Evolutionary conservation across 2,329 filamentous ascomycete species (phyloP).

Genomic region (Pyricularia pennisetigena): DNA sequence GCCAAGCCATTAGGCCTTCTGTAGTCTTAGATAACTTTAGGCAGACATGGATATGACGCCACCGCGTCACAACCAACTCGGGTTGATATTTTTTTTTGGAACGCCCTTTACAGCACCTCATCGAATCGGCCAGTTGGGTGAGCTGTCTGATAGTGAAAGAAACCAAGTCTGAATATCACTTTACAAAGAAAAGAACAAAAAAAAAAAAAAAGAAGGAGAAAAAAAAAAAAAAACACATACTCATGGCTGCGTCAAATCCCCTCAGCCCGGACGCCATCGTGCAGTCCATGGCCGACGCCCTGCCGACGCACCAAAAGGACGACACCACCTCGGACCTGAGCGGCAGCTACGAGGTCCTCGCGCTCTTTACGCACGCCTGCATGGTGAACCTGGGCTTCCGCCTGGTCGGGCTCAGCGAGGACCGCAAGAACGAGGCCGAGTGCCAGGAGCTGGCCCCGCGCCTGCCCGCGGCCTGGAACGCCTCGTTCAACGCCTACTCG

Average conservation of each 20-base stretch:
- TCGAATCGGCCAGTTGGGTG: too few relatives aligned
- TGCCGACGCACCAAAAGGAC: constrained; percentile 41
- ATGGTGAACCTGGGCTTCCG: constrained; percentile 74
- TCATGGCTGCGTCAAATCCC: constrained; percentile 17
- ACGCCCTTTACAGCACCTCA: too few relatives aligned
- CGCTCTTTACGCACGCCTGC: constrained; percentile 74
- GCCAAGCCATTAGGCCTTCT: neutral
- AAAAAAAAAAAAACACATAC: neutral
- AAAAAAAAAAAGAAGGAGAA: neutral
- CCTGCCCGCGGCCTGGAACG: constrained; percentile 74
- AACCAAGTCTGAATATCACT: neutral
- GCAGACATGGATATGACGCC: neutral
- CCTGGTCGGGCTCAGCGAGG: constrained; percentile 75
- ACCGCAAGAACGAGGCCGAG: constrained; percentile 50
- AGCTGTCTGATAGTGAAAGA: too few relatives aligned
- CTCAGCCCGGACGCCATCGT: constrained; percentile 36
- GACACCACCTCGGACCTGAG: constrained; percentile 54
- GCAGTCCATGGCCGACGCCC: constrained; percentile 46
- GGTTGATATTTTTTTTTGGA: neutral
- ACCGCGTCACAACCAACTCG: neutral
- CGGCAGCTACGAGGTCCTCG: constrained; percentile 71
- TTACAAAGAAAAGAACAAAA: too few relatives aligned
- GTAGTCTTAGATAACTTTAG: neutral
- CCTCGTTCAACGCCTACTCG: constrained; percentile 56
- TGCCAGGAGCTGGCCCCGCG: constrained; percentile 46